phyloP scores from a whole-genome alignment of 2,329 filamentous ascomycete species.

The Zymoseptoria pseudotritici region DNA sequence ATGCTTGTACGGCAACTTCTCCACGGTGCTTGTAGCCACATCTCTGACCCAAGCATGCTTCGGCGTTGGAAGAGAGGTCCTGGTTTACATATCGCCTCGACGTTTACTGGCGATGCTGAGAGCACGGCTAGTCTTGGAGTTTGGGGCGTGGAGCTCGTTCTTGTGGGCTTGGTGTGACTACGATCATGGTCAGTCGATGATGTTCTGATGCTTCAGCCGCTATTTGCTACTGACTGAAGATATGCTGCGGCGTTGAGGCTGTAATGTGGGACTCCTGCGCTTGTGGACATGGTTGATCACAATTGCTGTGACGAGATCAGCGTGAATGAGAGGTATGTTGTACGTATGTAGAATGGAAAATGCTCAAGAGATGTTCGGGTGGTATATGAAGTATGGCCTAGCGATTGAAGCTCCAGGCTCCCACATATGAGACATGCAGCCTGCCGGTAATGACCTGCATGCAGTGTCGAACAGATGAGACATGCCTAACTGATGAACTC shows the following conservation, averaged over 20 bases:
- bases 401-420: not conserved
- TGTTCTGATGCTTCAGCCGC: not conserved
- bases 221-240: not conserved
- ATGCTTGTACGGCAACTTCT: not conserved
- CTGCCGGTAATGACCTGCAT: not conserved
- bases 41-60: not conserved
- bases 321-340: not conserved
- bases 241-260: not conserved
- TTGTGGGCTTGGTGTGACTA: not conserved
- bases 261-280: not conserved
- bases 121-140: not conserved
- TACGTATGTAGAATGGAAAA: not conserved
- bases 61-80: not conserved
- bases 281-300: not conserved
- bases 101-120: not conserved
- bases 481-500: not conserved
- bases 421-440: not conserved
- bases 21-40: not conserved
- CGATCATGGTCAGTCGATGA: not conserved
- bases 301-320: not conserved
- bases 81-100: not conserved
- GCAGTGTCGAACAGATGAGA: not conserved
- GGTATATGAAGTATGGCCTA: not conserved
- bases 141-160: not conserved
- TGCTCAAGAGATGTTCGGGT: not conserved